These are phyloP conservation scores for Talaromyces amestolkiae DNA, from an alignment of 2,329 filamentous ascomycete species.

Conservation along the genomic window DNA sequence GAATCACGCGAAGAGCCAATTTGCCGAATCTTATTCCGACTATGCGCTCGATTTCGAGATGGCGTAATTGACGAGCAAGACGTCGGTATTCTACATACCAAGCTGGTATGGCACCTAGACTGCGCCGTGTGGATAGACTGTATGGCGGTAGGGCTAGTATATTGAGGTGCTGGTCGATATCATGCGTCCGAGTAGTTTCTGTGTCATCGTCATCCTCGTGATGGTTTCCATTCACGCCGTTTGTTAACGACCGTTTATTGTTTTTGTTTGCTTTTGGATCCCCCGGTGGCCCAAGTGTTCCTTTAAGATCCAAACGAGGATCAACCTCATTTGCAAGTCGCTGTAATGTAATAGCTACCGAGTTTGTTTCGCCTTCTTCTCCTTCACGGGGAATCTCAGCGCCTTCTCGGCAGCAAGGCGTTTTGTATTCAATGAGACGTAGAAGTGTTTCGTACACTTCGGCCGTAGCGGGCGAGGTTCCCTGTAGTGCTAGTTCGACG, in stretches of 20 bases:
- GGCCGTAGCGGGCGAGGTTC: conserved; percentile 70
- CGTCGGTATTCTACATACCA: conserved; percentile 84
- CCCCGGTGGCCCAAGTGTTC: conserved; percentile 29
- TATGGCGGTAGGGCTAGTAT: conserved; percentile 49
- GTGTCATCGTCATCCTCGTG: conserved; percentile 34
- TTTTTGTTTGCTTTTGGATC: conserved; percentile 27
- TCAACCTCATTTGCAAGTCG: conserved; percentile 39
- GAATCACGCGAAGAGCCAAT: conserved; percentile 75
- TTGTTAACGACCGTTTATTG: conserved; percentile 34
- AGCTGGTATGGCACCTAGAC: conserved; percentile 58
- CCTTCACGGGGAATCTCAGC: conserved; percentile 40
- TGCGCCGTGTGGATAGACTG: conserved; percentile 36
- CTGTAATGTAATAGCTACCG: conserved; percentile 35
- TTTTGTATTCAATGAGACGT: conserved; percentile 65
- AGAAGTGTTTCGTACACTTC: conserved; percentile 75
- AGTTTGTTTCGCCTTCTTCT: conserved; percentile 42
- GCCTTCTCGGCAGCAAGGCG: conserved; percentile 61
- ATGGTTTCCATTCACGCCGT: conserved; percentile 35
- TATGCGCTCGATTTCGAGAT: conserved; percentile 76
- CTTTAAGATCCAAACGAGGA: conserved; percentile 37
- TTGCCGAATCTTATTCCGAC: conserved; percentile 75
- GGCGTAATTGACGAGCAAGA: conserved; percentile 67
- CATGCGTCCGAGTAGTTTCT: conserved; percentile 22
- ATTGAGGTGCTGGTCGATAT: conserved; percentile 45
- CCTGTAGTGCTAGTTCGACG: conserved; percentile 66